Conservation (phyloP, 2,329 filamentous ascomycete genomes). For the Fusarium robinianum region DNA sequence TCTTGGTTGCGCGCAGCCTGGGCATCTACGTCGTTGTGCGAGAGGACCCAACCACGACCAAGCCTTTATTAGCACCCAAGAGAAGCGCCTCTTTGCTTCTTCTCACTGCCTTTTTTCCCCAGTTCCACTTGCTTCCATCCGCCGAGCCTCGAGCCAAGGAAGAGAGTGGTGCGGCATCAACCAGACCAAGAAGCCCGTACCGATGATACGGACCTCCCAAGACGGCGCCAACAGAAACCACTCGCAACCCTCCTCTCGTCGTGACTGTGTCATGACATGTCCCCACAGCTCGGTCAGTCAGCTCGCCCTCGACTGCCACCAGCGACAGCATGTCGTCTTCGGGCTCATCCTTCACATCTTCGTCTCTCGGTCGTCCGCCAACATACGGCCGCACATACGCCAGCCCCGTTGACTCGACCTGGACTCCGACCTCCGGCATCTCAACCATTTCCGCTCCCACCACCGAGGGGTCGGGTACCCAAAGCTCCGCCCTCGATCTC, state of each 20-base stretch:
- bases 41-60: no score
- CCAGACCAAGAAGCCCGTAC: constrained; percentile 14
- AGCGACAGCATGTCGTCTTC: constrained; percentile 50
- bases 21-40: constrained; percentile 20
- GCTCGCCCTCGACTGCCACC: constrained; percentile 36
- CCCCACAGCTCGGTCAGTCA: constrained; percentile 38
- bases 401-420: constrained; percentile 51
- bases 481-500: constrained; percentile 53
- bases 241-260: constrained; percentile 28
- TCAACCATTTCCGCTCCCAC: constrained; percentile 52
- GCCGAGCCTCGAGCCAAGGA: constrained; percentile 9
- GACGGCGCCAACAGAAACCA: constrained; percentile 28
- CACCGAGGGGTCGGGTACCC: constrained; percentile 42
- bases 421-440: constrained; percentile 50
- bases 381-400: constrained; percentile 48
- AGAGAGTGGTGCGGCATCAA: constrained; percentile 17
- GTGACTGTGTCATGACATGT: constrained; percentile 40
- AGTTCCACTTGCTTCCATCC: constrained; percentile 11
- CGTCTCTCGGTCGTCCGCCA: constrained; percentile 48
- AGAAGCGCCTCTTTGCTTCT: constrained; percentile 7
- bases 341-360: constrained; percentile 54
- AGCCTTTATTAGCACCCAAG: constrained; percentile 14
- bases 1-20: constrained; percentile 18
- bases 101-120: no score
- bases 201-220: constrained; percentile 30